These are phyloP conservation scores for Parietaria judaica DNA, from an alignment of 306 rosid genomes.

Conservation along the genomic window DNA sequence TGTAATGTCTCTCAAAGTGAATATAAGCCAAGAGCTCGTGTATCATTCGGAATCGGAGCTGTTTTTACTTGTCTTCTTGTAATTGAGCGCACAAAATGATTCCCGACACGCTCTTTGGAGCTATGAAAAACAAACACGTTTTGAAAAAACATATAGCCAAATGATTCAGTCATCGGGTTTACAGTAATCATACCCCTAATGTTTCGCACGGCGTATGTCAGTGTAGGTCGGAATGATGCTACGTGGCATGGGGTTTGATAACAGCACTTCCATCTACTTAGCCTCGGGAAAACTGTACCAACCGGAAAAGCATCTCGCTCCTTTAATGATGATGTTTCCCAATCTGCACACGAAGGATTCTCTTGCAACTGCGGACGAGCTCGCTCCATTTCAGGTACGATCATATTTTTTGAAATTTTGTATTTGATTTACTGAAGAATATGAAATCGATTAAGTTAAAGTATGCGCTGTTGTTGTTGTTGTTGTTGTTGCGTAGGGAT, in stretches of 20 bases:
- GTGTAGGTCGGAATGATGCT: conserved; percentile 89
- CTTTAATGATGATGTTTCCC: conserved; percentile 77
- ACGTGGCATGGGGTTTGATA: conserved; percentile 88
- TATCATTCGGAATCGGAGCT: neutral
- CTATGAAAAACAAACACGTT: neutral
- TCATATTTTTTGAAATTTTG: neutral
- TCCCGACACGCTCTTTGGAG: neutral
- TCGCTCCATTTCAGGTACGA: conserved; percentile 70
- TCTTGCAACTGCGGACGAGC: conserved; percentile 78
- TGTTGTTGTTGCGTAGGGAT: conserved; percentile 46
- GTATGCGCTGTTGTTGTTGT: conserved; percentile 16
- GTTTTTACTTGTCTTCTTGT: neutral
- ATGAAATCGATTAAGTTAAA: conserved; percentile 5
- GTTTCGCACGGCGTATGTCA: conserved; percentile 1
- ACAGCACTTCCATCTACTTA: conserved; percentile 70
- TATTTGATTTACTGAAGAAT: neutral
- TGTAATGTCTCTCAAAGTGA: conserved; percentile 4
- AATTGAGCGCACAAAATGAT: too few relatives aligned
- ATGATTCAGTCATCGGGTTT: neutral
- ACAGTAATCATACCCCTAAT: neutral
- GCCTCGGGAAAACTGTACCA: conserved; percentile 85
- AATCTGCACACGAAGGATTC: conserved; percentile 78
- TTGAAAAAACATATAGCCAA: neutral
- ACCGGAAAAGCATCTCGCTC: conserved; percentile 68
- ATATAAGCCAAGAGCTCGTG: too few relatives aligned